Base-by-base conservation (phyloP, 306 rosid species). In the Medicago lupulina region DNA sequence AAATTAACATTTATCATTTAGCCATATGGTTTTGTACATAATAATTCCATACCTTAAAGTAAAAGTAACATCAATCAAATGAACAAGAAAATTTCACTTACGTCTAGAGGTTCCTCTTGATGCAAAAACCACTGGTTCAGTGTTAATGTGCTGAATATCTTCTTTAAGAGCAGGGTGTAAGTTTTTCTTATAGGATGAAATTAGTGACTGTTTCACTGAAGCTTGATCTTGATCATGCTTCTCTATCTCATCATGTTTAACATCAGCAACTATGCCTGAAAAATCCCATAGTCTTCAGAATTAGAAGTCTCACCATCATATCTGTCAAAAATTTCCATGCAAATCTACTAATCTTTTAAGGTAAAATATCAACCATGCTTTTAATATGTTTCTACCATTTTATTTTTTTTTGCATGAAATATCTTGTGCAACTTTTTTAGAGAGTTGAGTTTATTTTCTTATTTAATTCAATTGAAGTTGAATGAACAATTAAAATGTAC, bases 181-280 rank as follows among this genome's bases (percentile, higher is more conserved):
- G 75, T 78, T 87, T 82, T 82, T 91, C 77, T 77, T 94, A 75
- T 86, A 90, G 14, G 96, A 91, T 74, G 84, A 80, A 46, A 94
- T 67, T n/a, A 94, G 74, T 70, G 80, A 88, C 69, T 91, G 96
- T 76, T 91, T 94, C 1, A 84, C 78, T 40, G 87, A 86, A 73
- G 88, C 84, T 79, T 90, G 96, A 58, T 88, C 91, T 31, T 31
- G 67, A 61, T 92, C 89, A 60, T 67, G 84, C 12, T 84, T 85
- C 2, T 90, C 93, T 41, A 79, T 34, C 51, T 86, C 85, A 55
- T 89, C 88, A 62, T 78, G 86, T 70, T 81, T 86, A 43, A 79
- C 86, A 85, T 94, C 95, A 77, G 87, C 85, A 81, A 88, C 83
- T 64, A 91, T 85, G 74, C 98, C 98, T 94, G 78, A 76, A 83